Evolutionary conservation across 306 rosid genomes (phyloP).

Genomic region (Prunus mume): DNA sequence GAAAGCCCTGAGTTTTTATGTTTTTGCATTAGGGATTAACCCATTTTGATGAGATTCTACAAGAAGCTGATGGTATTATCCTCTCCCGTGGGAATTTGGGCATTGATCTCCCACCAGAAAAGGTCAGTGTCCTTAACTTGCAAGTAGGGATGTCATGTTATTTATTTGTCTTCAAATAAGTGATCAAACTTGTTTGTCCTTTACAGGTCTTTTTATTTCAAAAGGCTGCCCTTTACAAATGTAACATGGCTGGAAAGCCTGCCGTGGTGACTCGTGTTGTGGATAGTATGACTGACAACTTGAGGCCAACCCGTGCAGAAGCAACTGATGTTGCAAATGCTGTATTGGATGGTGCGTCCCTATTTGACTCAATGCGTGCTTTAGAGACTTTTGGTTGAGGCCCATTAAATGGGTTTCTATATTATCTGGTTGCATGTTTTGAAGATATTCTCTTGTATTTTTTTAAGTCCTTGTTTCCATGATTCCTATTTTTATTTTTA

Average conservation of each 20-base stretch:
- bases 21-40: constrained; percentile 37
- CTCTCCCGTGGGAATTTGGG: constrained; percentile 61
- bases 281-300: constrained; percentile 97
- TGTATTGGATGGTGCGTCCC: constrained; percentile 81
- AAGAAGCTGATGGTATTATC: constrained; percentile 57
- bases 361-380: not conserved
- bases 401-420: not conserved
- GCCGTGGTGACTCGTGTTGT: constrained; percentile 99
- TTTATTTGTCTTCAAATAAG: not conserved
- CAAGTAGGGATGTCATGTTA: not conserved
- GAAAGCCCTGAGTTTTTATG: not conserved
- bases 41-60: constrained; percentile 49
- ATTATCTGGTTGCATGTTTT: not conserved
- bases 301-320: constrained; percentile 99
- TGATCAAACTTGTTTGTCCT: not conserved
- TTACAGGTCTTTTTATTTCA: constrained; percentile 92
- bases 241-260: constrained; percentile 99
- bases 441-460: constrained; percentile 3
- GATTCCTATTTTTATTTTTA: not conserved
- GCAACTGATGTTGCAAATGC: constrained; percentile 99
- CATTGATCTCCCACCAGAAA: constrained; percentile 57
- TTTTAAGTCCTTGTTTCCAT: not conserved
- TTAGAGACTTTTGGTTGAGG: not conserved
- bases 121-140: constrained; percentile 26
- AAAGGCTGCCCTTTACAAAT: constrained; percentile 91